A percentile compares a stretch with the other conserved stretches of the same genome.
Evolutionary conservation across 768 basidiomycete species (phyloP).

Genomic region (Podaxis mareebaensis): DNA sequence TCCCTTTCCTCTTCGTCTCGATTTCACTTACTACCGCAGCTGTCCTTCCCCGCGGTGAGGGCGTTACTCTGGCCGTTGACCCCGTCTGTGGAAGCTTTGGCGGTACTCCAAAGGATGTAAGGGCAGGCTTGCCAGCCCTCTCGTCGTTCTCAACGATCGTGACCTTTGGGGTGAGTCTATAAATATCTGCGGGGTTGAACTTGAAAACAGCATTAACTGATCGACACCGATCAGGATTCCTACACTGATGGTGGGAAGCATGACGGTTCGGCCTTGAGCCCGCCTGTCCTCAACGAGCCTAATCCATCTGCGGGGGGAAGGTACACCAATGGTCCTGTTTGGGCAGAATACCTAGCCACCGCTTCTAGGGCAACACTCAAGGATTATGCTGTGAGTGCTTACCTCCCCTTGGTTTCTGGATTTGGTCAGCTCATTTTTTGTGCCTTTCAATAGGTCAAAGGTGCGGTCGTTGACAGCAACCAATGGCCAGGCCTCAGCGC

Average conservation of each 20-base stretch:
- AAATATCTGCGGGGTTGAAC: background rate
- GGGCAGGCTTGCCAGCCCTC: slow-evolving; percentile 33
- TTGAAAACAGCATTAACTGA: background rate
- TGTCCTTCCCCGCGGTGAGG: slow-evolving; percentile 21
- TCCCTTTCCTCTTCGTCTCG: slow-evolving; percentile 20
- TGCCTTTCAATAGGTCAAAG: slow-evolving; percentile 20
- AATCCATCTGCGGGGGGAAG: slow-evolving; percentile 50
- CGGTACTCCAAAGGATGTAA: slow-evolving; percentile 43
- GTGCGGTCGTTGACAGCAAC: slow-evolving; percentile 29
- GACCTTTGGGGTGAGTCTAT: slow-evolving; percentile 44
- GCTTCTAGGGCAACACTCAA: slow-evolving; percentile 39
- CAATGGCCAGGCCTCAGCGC: slow-evolving; percentile 21
- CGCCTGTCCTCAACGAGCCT: slow-evolving; percentile 42
- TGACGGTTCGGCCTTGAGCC: slow-evolving; percentile 42
- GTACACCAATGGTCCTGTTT: slow-evolving; percentile 49
- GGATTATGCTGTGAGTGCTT: slow-evolving; percentile 48
- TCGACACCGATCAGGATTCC: slow-evolving; percentile 33
- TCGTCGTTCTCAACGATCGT: slow-evolving; percentile 40
- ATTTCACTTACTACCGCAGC: slow-evolving; percentile 24
- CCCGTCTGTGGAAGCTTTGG: slow-evolving; percentile 44
- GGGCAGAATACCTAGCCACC: slow-evolving; percentile 49
- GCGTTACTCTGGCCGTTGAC: slow-evolving; percentile 40
- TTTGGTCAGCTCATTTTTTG: background rate
- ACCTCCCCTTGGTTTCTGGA: background rate
- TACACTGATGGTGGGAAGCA: slow-evolving; percentile 46